These are phyloP conservation scores for Calendula officinalis DNA, from an alignment of 129 eudicot species.

Conservation along the genomic window DNA sequence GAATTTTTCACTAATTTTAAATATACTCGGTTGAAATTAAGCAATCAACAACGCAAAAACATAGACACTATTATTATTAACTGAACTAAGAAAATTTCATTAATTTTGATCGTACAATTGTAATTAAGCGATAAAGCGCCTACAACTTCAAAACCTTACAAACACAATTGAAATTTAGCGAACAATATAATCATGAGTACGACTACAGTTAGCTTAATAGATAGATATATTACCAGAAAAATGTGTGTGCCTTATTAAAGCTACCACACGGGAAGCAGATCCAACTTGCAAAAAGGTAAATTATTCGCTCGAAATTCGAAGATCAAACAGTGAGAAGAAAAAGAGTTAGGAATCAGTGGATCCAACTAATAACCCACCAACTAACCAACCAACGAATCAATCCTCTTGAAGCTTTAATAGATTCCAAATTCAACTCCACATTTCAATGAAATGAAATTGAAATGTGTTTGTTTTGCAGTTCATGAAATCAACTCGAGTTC, in stretches of 20 bases:
- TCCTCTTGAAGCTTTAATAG: constrained; percentile 14
- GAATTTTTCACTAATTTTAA: not conserved
- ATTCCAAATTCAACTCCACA: constrained; percentile 21
- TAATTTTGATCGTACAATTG: constrained; percentile 3
- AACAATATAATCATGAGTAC: not conserved
- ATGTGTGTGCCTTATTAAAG: constrained; percentile 27
- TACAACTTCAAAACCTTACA: not conserved
- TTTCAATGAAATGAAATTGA: constrained; percentile 1
- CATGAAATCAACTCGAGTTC: constrained; percentile 9
- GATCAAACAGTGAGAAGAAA: constrained; percentile 11
- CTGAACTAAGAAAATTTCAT: not conserved
- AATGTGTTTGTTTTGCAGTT: not conserved
- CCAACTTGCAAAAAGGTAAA: constrained; percentile 28
- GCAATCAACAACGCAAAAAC: not conserved
- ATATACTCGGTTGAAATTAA: not conserved
- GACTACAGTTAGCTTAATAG: not conserved
- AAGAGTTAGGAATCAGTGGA: constrained; percentile 19
- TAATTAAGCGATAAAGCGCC: not conserved
- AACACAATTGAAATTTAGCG: constrained; percentile 1
- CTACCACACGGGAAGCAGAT: constrained; percentile 27
- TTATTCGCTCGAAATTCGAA: not conserved
- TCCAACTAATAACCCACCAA: constrained; percentile 26
- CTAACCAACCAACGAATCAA: constrained; percentile 7
- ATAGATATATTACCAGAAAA: not conserved
- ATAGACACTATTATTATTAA: not conserved